Evolutionary conservation across 2,329 filamentous ascomycete species (phyloP).

Genomic region (Hansfordia pulvinata): DNA sequence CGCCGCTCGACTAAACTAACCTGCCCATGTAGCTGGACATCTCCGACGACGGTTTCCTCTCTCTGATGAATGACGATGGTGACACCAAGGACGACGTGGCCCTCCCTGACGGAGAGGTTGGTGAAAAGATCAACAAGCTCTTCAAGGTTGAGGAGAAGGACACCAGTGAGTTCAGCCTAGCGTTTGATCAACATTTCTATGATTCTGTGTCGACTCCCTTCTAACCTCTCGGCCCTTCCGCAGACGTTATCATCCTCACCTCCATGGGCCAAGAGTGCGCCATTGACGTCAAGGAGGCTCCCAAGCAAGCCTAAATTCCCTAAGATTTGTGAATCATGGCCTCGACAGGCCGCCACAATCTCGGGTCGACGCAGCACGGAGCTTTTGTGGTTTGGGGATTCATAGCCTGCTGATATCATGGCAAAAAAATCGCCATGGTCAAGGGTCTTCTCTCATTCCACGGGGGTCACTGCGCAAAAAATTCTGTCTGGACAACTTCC

Average conservation of each 20-base stretch:
- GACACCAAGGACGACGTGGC: slow-evolving; percentile 90
- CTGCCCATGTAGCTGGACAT: slow-evolving; percentile 62
- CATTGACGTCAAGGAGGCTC: slow-evolving; percentile 90
- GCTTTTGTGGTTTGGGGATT: too few species aligned
- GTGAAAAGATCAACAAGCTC: slow-evolving; percentile 71
- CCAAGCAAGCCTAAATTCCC: slow-evolving; percentile 25
- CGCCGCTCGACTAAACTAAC: neutral
- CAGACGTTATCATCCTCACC: slow-evolving; percentile 84
- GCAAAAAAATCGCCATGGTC: too few species aligned
- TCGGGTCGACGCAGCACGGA: too few species aligned
- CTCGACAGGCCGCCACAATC: too few species aligned
- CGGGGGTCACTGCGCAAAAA: too few species aligned
- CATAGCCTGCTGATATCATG: too few species aligned
- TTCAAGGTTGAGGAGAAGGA: slow-evolving; percentile 82
- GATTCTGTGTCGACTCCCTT: too few species aligned
- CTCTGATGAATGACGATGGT: slow-evolving; percentile 80
- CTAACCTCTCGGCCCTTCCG: too few species aligned
- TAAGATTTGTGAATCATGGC: slow-evolving; percentile 4
- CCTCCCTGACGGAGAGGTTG: slow-evolving; percentile 79
- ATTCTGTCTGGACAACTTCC: slow-evolving; percentile 28
- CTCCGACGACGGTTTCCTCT: slow-evolving; percentile 87
- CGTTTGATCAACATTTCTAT: too few species aligned
- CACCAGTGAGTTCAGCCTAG: slow-evolving; percentile 60
- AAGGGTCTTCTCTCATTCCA: too few species aligned
- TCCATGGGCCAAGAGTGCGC: slow-evolving; percentile 92